These are phyloP conservation scores for Echinosophora koreensis DNA, from an alignment of 306 rosid genomes.

Conservation along the genomic window DNA sequence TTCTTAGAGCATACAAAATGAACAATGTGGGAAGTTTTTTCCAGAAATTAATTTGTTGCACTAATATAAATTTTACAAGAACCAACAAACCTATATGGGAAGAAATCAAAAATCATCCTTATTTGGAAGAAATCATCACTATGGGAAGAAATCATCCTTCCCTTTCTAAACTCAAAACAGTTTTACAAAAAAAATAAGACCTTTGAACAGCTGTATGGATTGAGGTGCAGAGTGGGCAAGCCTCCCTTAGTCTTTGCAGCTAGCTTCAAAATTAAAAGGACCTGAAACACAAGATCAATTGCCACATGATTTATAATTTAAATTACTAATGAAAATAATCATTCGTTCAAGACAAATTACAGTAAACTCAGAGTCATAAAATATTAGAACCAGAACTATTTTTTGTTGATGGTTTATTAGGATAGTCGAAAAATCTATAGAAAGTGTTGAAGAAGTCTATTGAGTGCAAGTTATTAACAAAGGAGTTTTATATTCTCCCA, in stretches of 20 bases:
- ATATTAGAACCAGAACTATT: neutral
- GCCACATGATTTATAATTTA: conserved; percentile 2
- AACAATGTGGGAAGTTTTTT: too few species aligned
- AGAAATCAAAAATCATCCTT: too few species aligned
- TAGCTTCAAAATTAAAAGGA: conserved; percentile 80
- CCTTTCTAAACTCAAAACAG: neutral
- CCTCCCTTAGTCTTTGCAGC: conserved; percentile 58
- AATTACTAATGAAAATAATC: neutral
- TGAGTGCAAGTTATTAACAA: neutral
- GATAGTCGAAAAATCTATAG: conserved; percentile 16
- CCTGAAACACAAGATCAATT: conserved; percentile 62
- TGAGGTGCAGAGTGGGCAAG: conserved; percentile 75
- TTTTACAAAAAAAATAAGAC: conserved; percentile 42
- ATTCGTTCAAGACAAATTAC: neutral
- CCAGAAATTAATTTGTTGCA: too few species aligned
- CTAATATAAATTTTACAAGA: too few species aligned
- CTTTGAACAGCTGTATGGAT: conserved; percentile 97
- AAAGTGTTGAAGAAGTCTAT: neutral
- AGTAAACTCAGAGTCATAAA: neutral
- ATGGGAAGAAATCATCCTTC: conserved; percentile 13
- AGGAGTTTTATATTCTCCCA: neutral
- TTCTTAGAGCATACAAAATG: too few species aligned
- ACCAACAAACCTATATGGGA: too few species aligned
- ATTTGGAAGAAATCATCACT: too few species aligned
- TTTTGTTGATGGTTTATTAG: neutral